Base-by-base conservation (phyloP, 495 filamentous ascomycete species). In the Astrocystis sublimbata region DNA sequence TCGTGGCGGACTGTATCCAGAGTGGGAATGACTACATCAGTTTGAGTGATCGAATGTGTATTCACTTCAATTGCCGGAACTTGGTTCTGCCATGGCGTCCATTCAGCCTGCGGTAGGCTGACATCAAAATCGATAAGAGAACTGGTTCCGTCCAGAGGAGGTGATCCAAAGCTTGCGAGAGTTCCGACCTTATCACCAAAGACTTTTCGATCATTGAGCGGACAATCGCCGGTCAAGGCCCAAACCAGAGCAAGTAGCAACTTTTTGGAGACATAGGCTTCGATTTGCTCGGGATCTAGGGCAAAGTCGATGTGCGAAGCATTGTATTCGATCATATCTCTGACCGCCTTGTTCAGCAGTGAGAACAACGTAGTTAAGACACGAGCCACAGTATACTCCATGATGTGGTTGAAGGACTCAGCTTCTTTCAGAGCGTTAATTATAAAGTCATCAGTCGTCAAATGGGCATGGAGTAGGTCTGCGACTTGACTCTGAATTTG, bases 121-220 rank as follows among this genome's bases (percentile, higher is more conserved):
- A 96, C 90, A 71, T 98, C 92, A 66, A 88, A 98, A 74, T 99
- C 96, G 68, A 99, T 97, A 53, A 99, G 86, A 57, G 93, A 96
- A 46, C 86, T 83, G 6, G 83, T 85, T 40, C 82, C 84, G 28
- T 90, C 88, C 33, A 87, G 80, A 10, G 94, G 84, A 2, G 94
- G 94, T 13, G 91, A 85, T 52, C 93, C 92, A 63, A 96, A 89
- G 61, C 88, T 93, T 8, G 91, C 88, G 38, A 96, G 78, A 43
- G 86, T 86, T 41, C 89, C 84, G 12, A 97, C 79, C 65, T 84
- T 89, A 70, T 92, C 87, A 26, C 94, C 94, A 74, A 96, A 99
- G 9, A 80, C 70, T 75, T 97, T 93, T 65, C 94, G 89, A 64
- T 98, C 93, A 50, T 71, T 71, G 43, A 99, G 81, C 6, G 94